Base-by-base conservation (phyloP, 2,329 filamentous ascomycete species). In the Penicillium sp. region DNA sequence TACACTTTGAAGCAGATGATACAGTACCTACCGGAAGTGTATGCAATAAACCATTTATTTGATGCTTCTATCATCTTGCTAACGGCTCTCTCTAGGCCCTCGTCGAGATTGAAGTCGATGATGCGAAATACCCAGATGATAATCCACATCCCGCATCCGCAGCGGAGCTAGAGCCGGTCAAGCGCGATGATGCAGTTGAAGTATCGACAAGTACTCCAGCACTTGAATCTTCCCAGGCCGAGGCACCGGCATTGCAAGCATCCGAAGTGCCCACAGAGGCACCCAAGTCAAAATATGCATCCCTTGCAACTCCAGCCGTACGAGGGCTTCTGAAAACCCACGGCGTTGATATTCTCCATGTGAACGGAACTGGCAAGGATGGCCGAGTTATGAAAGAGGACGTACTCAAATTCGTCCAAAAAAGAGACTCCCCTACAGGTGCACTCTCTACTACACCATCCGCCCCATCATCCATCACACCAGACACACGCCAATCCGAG, bases 1-100 rank as follows among this genome's bases (percentile, higher is more conserved):
- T 98, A 39, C 83, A 97, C 73, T 97, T 95, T 70, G 90, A 96
- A 56, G 86, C 90, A 28, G 93, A 95, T 57, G 93, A 97, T 60
- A 95, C 96, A 81, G 92, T 92, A 44, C 89, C 89, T 66, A 95
- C 96, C 24, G 93, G 93, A 59, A 91, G 77, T 70, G 79, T 81
- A 68, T 44, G 44, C 27, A 24, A 2, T 6, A 25, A 18, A 6
- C n/a, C 27, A 2, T 6, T 20, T 1, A 3, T 1, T 46, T 9
- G n/a, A 15, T 2, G 9, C 8, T 8, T 27, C 8, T 13, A n/a
- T n/a, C 7, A 15, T 15, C 6, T 32, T 29, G 39, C 54, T 66
- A 42, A 61, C 33, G 44, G 2, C 10, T 12, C 35, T 18, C 10
- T 7, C 33, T 59, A 93, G 81, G 87, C 91, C 12, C 83, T 96